Base-by-base conservation (phyloP, 192 early-diverging fungal species). In the Backusella parvicylindrica region DNA sequence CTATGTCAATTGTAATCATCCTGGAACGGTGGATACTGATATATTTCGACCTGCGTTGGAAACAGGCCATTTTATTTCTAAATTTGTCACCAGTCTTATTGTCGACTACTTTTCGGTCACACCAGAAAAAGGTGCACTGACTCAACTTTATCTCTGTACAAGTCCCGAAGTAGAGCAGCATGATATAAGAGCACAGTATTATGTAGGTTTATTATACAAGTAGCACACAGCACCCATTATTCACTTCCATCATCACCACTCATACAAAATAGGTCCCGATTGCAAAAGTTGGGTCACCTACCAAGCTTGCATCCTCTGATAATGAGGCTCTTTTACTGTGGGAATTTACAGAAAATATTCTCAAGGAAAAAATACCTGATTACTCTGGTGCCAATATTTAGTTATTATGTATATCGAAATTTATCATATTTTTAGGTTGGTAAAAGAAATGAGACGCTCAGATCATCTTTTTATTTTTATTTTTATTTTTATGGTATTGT, bases 151-250 rank as follows among this genome's bases (percentile, higher is more conserved):
- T 64, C 74, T 82, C 66, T 81, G 86, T 15, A 81, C 84, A 4
- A 85, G 83, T 31, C 86, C 86, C 15, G 80, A 89, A 53, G 80
- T 87, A 56, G 79, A 87, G 71, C 66, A 84, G 9, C 80, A 85
- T 33, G 70, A 77, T 15, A 77, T 82, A 8, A 72, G 67, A 31
- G 82, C 81, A 16, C 30, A 79, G 66, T 84, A 84, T 26, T 82
- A 74, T 71, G 80, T 81, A 63, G 60, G 74, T 68, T 28, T 1
- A 60, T 28, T 35, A 35, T 16, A 69, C 26, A n/a, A 21, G 11
- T 32, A 38, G 26, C 33, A 16, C 38, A 23, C 5, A 26, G 5
- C 11, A 18, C 13, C 16, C 1, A 32, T 37, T 49, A 18, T 49
- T 37, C 21, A 71, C 28, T 35, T 26, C 26, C 4, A 47, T 28